Conservation (phyloP, 371 early-diverging fungal species). For the Saksenaea vasiformis region DNA sequence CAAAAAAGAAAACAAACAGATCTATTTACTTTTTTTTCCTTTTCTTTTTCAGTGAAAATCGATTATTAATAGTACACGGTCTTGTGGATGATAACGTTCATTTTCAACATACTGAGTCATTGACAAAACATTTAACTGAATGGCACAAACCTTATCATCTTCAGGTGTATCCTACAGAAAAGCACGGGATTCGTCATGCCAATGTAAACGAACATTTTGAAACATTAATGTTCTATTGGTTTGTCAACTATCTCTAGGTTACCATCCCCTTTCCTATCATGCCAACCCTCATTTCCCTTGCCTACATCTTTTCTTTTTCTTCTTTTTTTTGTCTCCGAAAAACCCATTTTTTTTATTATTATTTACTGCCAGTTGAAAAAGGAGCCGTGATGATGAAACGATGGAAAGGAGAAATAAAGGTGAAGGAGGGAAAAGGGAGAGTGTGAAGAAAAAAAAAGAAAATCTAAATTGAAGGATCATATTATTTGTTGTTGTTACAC, state of each 20-base stretch:
- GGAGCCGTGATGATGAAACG: not conserved
- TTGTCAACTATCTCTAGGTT: slow-evolving; percentile 59
- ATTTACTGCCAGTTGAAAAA: not conserved
- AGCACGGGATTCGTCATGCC: slow-evolving; percentile 74
- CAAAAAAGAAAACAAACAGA: not conserved
- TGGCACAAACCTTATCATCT: slow-evolving; percentile 62
- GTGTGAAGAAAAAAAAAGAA: not conserved
- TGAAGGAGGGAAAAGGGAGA: not conserved
- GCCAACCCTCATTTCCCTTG: slow-evolving; percentile 1
- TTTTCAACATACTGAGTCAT: slow-evolving; percentile 63
- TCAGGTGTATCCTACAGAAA: slow-evolving; percentile 73
- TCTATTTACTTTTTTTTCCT: not conserved
- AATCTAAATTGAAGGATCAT: not conserved
- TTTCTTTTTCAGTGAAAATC: slow-evolving; percentile 52
- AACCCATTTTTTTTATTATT: not conserved
- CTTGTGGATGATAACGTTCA: slow-evolving; percentile 86
- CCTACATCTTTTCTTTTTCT: not conserved
- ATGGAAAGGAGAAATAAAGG: not conserved
- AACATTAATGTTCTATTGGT: slow-evolving; percentile 74
- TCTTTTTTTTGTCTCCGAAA: not conserved
- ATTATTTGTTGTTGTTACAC: slow-evolving; percentile 27
- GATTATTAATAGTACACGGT: slow-evolving; percentile 77
- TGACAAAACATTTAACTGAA: slow-evolving; percentile 62
- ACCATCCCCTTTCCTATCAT: not conserved
- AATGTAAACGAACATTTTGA: slow-evolving; percentile 81